A percentile compares a stretch with the other conserved stretches of the same genome.
Evolutionary conservation across 345 rosid species (phyloP).

Genomic region (Gossypium sturtianum): DNA sequence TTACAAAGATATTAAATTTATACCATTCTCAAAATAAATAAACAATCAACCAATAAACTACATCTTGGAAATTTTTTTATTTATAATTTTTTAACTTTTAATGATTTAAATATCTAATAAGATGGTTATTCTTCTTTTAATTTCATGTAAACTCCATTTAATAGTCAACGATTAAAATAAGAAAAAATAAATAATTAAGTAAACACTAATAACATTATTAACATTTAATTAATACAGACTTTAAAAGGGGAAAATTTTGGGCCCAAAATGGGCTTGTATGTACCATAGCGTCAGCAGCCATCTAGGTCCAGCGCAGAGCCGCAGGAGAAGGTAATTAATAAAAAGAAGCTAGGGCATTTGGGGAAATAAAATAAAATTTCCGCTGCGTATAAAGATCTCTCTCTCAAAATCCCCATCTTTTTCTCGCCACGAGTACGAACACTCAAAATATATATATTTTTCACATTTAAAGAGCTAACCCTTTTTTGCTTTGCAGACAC

Average conservation of each 20-base stretch:
- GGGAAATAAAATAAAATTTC: background rate
- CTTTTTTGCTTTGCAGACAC: constrained; percentile 37
- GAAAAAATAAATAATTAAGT: too few relatives aligned
- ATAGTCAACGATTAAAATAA: too few relatives aligned
- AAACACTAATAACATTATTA: too few relatives aligned
- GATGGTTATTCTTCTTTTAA: too few relatives aligned
- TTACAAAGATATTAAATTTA: too few relatives aligned
- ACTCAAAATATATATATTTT: background rate
- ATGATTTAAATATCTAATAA: too few relatives aligned
- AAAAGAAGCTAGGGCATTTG: constrained; percentile 15
- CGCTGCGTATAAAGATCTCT: background rate
- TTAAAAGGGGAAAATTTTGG: background rate
- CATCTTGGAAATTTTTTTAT: too few relatives aligned
- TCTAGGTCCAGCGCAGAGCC: background rate
- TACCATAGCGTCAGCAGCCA: background rate
- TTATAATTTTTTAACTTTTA: too few relatives aligned
- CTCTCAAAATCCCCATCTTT: background rate
- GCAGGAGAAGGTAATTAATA: background rate
- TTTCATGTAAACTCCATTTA: too few relatives aligned
- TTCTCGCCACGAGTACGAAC: background rate
- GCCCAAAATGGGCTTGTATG: background rate
- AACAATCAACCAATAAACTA: too few relatives aligned
- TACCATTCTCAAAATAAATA: too few relatives aligned
- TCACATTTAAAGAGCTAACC: constrained; percentile 22
- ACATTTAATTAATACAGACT: too few relatives aligned